Base-by-base conservation (phyloP, 2,329 filamentous ascomycete genomes). In the Chaetomium globosum region DNA sequence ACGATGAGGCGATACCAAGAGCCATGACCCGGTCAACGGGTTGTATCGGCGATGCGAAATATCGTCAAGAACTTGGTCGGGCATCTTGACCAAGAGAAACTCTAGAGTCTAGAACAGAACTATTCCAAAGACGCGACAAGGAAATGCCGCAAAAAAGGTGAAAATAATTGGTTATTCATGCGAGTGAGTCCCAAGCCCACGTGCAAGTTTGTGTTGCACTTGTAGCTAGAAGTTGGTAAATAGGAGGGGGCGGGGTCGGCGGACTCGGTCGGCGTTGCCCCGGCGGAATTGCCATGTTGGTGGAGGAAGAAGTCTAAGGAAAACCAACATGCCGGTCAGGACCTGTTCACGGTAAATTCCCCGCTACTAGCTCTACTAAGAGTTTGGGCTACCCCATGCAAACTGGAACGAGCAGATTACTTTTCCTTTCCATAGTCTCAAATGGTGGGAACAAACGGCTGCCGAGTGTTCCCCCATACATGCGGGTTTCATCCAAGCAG, bases 31-130 rank as follows among this genome's bases (percentile, higher is more conserved):
- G 70, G 91, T 89, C 68, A 99, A 83, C 61, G 92, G 91, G 76
- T 99, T 99, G 78, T 90, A 98, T 76, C 95, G 89, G 73, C 95
- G 85, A 77, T 99, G 95, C 51, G 95, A 97, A 74, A 99, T 98
- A 77, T 99, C 94, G 82, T 98, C 89, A 59, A 99, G 87, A 58
- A 94, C 87, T 69, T 87, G 83, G 74, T 90, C 88, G 9, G 87
- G 85, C 90, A 93, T 93, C 55, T 68, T 79, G 66, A 65, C n/a
- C 31, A 26, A 26, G 21, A 36, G n/a, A 28, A 30, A 31, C 13
- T 46, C 21, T 23, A 31, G 53, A 58, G n/a, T 21, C 49, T 30
- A 36, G 26, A 43, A 28, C 28, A 30, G 23, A 13, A 39, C 1
- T 51, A 36, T 19, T n/a, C 57, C 46, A 19, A 49, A 30, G 39